Base-by-base conservation (phyloP, 2,329 filamentous ascomycete genomes). In the Diaporthe batatas region DNA sequence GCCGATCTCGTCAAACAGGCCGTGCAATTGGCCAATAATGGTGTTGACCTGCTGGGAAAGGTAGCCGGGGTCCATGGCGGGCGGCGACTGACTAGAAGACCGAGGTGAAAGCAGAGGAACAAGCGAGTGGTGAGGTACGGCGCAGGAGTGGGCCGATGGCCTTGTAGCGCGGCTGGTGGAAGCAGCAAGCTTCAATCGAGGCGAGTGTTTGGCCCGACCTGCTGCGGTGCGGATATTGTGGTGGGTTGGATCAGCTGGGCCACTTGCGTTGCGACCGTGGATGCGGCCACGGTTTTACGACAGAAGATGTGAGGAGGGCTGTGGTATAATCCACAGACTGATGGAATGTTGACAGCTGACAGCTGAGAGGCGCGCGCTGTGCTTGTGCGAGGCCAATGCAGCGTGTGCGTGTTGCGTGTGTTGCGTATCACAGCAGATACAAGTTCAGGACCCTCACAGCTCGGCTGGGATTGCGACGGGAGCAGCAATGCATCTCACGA, bases 1-100 rank as follows among this genome's bases (percentile, higher is more conserved):
- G 73, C 96, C 96, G 79, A 99, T 99, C 81, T 99, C 96, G 82
- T 99, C 96, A 80, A 98, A 99, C 72, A 98, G 90, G 76, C 93
- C 93, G 84, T 98, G 96, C 74, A 99, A 89, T 84, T 98, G 95
- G 82, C 91, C 91, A 81, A 98, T 95, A 80, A 98, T 98, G 79
- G 90, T 94, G 77, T 94, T 96, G 84, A 99, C 94, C 90, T 98
- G 96, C 82, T 97, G 94, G 78, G 94, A 93, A 81, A 98, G 88
- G 83, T 97, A 97, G 82, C 93, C 94, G 73, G 95, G 94, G 84
- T 98, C 95, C 91, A 98, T 97, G 78, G 71, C 36, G 59, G 70
- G 70, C 68, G 39, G 70, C 51, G 62, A 57, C 68, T 73, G 32
- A 55, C 49, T 18, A 42, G 23, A 29, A 54, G 36, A 21, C n/a